Base-by-base conservation (phyloP, 1,139 yeast genomes). In the Kodamaea alishanica region DNA sequence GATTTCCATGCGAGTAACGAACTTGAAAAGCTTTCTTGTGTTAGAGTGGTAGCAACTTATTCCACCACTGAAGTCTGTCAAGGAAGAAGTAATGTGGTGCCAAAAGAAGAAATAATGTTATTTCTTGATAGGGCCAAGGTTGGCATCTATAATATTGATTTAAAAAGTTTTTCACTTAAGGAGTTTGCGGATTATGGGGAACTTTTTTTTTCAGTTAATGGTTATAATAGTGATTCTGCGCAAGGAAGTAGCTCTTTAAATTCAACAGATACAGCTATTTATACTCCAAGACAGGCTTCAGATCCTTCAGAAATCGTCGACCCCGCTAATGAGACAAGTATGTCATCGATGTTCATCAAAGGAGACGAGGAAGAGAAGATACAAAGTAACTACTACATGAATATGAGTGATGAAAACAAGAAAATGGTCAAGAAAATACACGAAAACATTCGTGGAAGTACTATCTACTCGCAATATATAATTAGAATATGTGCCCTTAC, bases 1-100 rank as follows among this genome's bases (percentile, higher is more conserved):
- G 55, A 54, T 6, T 52, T 41, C 35, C 40, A 54, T 32, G 55
- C 32, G 42, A 56, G 30, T 52, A 60, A 44, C 40, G 65, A 58
- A 37, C 28, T 35, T 11, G 47, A 39, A 20, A 53, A 43, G 33
- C 41, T 44, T 4, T 35, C 45, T 2, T 55, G 46, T 45, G 51
- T 50, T 30, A 59, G 48, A 44, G 43, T 52, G 5, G 52, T 51
- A 15, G 57, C 56, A 8, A 37, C 45, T 1, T 46, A 43, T 28
- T 15, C 20, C 20, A 29, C 41, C 6, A 44, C 39, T n/a, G 41
- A 41, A 6, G 11, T 30, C 1, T 26, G 20, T 4, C 5, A 37
- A 15, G 32, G 33, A n/a, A 39, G 36, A 7, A 12, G 26, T 1
- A 34, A 39, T 22, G 31, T 32, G 1, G 39, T 39, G 8, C n/a